Conservation (phyloP, 148 eudicot genomes). For the Silene conica region DNA sequence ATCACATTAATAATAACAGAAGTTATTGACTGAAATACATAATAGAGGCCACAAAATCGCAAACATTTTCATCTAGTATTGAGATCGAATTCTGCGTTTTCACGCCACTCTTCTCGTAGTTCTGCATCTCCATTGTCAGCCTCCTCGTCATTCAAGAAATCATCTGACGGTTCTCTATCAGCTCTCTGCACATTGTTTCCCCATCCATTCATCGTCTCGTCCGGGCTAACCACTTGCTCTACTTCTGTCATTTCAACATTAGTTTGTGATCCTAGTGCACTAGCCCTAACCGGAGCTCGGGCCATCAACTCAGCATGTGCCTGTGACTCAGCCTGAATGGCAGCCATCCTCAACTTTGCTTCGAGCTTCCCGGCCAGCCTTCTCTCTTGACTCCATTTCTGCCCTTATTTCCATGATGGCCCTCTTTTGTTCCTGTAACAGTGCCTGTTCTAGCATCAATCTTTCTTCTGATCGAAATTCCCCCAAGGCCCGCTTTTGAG, state of each 20-base stretch:
- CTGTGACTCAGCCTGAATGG: conserved; percentile 67
- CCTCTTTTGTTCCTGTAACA: conserved; percentile 72
- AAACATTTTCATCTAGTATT: conserved; percentile 42
- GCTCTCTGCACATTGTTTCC: conserved; percentile 51
- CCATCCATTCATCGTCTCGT: conserved; percentile 74
- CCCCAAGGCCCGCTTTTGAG: conserved; percentile 72
- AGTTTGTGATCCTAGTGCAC: conserved; percentile 67
- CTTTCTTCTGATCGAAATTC: conserved; percentile 92
- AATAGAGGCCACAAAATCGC: too few species aligned
- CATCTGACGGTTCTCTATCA: conserved; percentile 87
- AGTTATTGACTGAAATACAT: too few species aligned
- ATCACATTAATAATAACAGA: too few species aligned
- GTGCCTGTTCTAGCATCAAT: conserved; percentile 73
- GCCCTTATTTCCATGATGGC: conserved; percentile 55
- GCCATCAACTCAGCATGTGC: conserved; percentile 67
- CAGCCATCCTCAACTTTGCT: conserved; percentile 76
- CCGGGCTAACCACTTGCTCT: conserved; percentile 48
- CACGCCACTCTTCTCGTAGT: conserved; percentile 71
- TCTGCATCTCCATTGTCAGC: conserved; percentile 77
- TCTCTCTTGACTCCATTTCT: conserved; percentile 72
- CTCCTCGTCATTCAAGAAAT: conserved; percentile 93
- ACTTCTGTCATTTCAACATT: conserved; percentile 52
- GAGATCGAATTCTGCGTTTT: conserved; percentile 72
- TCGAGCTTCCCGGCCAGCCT: conserved; percentile 77
- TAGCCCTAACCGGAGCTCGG: conserved; percentile 67